A percentile compares a stretch with the other conserved stretches of the same genome.
phyloP scores from a whole-genome alignment of 768 basidiomycete species.

The Grammothele lineata region DNA sequence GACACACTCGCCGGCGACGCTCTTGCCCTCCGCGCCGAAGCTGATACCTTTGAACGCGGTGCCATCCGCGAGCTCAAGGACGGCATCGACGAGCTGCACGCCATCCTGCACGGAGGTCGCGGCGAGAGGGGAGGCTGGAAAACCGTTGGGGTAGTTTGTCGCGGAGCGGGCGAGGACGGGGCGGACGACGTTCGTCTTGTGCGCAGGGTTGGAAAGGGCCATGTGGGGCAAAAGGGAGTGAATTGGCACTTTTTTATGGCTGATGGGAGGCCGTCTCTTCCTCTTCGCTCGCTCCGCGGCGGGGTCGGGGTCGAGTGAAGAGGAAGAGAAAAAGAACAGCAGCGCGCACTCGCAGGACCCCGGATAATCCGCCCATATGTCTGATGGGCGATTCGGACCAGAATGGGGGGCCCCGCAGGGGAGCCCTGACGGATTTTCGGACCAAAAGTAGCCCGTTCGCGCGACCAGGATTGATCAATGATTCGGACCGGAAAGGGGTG shows the following conservation, averaged over 20 bases:
- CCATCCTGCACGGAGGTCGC: slow-evolving; percentile 25
- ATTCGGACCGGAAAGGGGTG: no score
- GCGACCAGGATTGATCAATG: no score
- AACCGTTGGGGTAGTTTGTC: slow-evolving; percentile 35
- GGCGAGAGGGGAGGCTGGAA: slow-evolving; percentile 32
- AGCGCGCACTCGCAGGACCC: neutral
- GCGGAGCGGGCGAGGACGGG: slow-evolving; percentile 43
- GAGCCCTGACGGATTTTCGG: no score
- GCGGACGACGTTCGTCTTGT: slow-evolving; percentile 24
- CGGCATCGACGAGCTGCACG: slow-evolving; percentile 43
- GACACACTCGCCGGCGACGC: slow-evolving; percentile 95
- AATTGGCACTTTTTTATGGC: slow-evolving; percentile 1
- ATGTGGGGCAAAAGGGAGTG: slow-evolving; percentile 8
- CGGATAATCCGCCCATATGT: neutral
- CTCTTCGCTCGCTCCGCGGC: slow-evolving; percentile 27
- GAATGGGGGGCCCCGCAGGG: no score
- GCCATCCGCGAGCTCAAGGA: slow-evolving; percentile 89
- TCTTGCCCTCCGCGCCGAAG: slow-evolving; percentile 90
- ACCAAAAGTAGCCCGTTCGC: no score
- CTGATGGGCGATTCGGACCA: no score
- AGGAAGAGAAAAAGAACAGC: slow-evolving; percentile 27
- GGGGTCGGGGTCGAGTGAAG: slow-evolving; percentile 26
- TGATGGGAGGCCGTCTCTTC: slow-evolving; percentile 20
- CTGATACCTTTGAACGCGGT: slow-evolving; percentile 84
- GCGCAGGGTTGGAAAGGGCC: slow-evolving; percentile 18